These are phyloP conservation scores for Sporobolomyces phaffii DNA, from an alignment of 768 basidiomycete genomes.

Conservation along the genomic window DNA sequence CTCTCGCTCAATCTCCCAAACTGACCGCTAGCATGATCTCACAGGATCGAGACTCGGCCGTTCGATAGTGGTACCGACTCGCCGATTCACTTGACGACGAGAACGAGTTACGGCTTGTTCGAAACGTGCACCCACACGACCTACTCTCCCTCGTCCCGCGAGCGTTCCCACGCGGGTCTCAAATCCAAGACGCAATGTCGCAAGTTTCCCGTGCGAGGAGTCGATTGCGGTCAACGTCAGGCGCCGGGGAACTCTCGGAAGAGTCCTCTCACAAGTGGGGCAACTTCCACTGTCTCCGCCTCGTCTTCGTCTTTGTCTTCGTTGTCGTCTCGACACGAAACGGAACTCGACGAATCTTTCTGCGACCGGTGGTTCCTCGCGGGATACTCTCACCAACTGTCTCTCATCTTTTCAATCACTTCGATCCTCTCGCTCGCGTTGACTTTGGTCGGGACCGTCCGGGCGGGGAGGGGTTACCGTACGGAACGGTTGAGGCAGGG, in stretches of 20 bases:
- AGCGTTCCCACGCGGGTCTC: not conserved
- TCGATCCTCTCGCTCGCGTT: constrained; percentile 11
- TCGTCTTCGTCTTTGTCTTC: too few relatives aligned
- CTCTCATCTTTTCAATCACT: constrained; percentile 16
- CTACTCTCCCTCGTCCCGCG: not conserved
- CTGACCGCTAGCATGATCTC: not conserved
- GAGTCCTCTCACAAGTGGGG: not conserved
- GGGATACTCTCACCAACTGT: constrained; percentile 30
- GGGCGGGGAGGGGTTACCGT: constrained; percentile 16
- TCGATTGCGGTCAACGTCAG: not conserved
- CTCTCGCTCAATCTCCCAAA: not conserved
- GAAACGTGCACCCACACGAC: not conserved
- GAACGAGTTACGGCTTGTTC: constrained; percentile 2
- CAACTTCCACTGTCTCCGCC: not conserved
- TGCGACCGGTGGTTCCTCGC: constrained; percentile 24
- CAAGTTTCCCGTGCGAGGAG: constrained; percentile 6
- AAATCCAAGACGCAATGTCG: not conserved
- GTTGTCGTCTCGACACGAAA: too few relatives aligned
- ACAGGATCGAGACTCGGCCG: not conserved
- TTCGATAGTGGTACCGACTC: not conserved
- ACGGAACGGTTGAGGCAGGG: constrained; percentile 17
- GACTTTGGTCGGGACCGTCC: constrained; percentile 3
- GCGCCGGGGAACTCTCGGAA: too few relatives aligned
- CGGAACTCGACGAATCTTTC: not conserved
- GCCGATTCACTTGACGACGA: not conserved